Evolutionary conservation across 1,139 yeast genomes (phyloP).

Genomic region (Wickerhamiella infanticola): DNA sequence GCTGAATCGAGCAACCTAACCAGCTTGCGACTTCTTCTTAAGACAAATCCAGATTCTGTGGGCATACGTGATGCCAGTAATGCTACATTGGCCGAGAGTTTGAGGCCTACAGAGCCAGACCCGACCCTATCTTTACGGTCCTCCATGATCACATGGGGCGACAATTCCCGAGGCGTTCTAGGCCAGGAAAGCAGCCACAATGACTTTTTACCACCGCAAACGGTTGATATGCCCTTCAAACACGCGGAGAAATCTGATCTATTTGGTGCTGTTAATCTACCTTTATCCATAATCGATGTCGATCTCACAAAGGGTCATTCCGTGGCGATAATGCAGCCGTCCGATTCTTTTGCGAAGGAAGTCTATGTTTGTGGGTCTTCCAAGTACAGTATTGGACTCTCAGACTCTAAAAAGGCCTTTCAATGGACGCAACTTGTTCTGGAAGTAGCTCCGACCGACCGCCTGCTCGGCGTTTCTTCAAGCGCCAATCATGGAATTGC

Average conservation of each 20-base stretch:
- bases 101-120: background rate
- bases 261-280: background rate
- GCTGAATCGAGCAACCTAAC: background rate
- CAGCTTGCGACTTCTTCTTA: background rate
- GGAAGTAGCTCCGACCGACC: background rate
- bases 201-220: background rate
- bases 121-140: background rate
- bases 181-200: background rate
- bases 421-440: background rate
- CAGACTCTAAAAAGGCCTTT: background rate
- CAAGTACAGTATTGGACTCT: background rate
- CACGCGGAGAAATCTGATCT: background rate
- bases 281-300: background rate
- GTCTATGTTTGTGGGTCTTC: background rate
- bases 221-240: background rate
- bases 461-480: background rate
- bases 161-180: background rate
- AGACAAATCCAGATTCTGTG: background rate
- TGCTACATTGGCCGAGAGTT: background rate
- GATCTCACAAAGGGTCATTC: background rate
- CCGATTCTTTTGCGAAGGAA: background rate
- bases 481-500: conserved; percentile 3
- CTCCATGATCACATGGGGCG: conserved; percentile 1
- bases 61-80: background rate
- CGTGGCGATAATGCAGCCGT: background rate